These are phyloP conservation scores for Russula sp. DNA, from an alignment of 768 basidiomycete genomes.

Conservation along the genomic window DNA sequence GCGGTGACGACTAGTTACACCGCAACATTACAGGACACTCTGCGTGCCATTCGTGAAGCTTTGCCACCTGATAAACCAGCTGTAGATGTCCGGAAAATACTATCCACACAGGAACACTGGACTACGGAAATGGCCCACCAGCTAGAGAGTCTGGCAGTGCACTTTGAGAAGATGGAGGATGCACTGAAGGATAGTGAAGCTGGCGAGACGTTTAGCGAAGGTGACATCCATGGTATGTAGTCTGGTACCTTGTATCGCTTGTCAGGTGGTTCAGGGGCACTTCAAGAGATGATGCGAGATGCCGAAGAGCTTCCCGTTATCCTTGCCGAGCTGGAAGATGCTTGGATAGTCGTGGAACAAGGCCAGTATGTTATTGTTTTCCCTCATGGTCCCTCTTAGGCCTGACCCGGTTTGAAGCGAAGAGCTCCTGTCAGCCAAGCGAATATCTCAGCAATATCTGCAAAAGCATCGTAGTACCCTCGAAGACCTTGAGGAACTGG, in stretches of 20 bases:
- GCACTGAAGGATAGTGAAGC: constrained; percentile 62
- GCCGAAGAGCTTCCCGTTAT: constrained; percentile 72
- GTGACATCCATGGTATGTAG: constrained; percentile 56
- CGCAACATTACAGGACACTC: constrained; percentile 51
- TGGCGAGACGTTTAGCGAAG: constrained; percentile 61
- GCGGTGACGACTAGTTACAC: constrained; percentile 62
- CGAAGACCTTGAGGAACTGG: constrained; percentile 68
- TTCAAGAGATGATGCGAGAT: constrained; percentile 74
- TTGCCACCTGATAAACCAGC: constrained; percentile 38
- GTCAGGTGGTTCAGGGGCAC: constrained; percentile 6
- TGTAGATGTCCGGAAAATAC: constrained; percentile 42
- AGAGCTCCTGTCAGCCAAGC: constrained; percentile 42
- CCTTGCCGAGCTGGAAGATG: constrained; percentile 63
- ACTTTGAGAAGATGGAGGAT: constrained; percentile 72
- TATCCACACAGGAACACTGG: constrained; percentile 51
- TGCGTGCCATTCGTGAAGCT: constrained; percentile 48
- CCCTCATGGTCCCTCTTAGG: neutral
- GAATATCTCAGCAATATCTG: constrained; percentile 41
- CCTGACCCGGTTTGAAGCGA: constrained; percentile 36
- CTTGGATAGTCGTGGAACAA: constrained; percentile 44
- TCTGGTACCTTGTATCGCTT: neutral
- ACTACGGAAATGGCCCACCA: constrained; percentile 65
- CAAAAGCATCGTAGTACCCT: constrained; percentile 45
- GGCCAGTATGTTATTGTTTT: constrained; percentile 46
- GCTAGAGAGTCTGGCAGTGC: constrained; percentile 63